Evolutionary conservation across 257 asterid genomes (phyloP).

Genomic region (Capsicum pubescens): DNA sequence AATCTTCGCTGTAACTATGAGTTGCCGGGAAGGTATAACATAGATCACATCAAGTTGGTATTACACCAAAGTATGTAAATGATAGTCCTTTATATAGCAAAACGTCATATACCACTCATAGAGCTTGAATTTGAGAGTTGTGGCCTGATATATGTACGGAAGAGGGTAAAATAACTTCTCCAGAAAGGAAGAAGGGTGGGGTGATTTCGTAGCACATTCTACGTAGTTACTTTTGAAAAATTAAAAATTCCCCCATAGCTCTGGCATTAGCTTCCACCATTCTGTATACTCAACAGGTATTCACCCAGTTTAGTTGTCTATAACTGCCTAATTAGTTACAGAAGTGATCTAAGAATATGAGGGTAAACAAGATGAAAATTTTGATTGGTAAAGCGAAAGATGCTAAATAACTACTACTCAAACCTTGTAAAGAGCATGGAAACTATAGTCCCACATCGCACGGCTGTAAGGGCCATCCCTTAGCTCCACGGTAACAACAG

Average conservation of each 20-base stretch:
- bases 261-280: background rate
- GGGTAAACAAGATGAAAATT: background rate
- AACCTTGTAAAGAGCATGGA: conserved; percentile 88
- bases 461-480: conserved; percentile 90
- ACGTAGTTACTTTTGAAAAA: too few relatives aligned
- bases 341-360: background rate
- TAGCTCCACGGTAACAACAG: conserved; percentile 79
- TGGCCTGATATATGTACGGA: background rate
- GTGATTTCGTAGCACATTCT: too few relatives aligned
- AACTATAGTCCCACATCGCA: conserved; percentile 95
- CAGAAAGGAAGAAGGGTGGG: too few relatives aligned
- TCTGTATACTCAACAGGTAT: conserved; percentile 11
- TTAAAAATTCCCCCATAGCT: background rate
- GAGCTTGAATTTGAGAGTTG: background rate
- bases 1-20: background rate
- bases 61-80: background rate
- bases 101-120: background rate
- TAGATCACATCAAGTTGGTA: conserved; percentile 26
- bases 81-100: background rate
- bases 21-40: background rate
- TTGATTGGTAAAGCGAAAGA: background rate
- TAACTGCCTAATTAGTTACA: background rate
- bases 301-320: background rate
- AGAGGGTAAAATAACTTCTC: background rate
- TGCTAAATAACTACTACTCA: background rate